Percentiles rank a stretch among this genome's conserved stretches.
phyloP scores from a whole-genome alignment of 805 yeast genomes.

The Clavispora fructus region DNA sequence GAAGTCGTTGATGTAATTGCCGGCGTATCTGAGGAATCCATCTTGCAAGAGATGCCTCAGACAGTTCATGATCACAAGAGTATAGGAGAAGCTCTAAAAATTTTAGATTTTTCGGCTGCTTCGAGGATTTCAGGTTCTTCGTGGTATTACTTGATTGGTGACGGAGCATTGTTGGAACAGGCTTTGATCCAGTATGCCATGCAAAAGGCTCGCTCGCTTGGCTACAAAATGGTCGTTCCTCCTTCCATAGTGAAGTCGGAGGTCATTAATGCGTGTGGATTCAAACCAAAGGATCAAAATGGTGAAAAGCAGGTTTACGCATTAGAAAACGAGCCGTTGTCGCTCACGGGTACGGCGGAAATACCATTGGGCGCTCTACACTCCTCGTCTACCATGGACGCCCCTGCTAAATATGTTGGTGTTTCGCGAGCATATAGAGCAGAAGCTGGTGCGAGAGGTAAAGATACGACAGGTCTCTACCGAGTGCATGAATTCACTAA shows the following conservation, averaged over 20 bases:
- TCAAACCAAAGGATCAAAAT: conserved; percentile 84
- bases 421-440: conserved; percentile 85
- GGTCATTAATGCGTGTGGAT: conserved; percentile 85
- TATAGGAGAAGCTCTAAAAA: conserved; percentile 62
- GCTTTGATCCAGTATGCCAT: conserved; percentile 82
- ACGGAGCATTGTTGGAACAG: conserved; percentile 84
- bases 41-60: conserved; percentile 10
- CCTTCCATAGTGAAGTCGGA: conserved; percentile 82
- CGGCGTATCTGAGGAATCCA: conserved; percentile 30
- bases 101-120: conserved; percentile 69
- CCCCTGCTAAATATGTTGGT: conserved; percentile 66
- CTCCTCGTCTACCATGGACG: conserved; percentile 43
- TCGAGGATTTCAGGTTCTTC: conserved; percentile 76
- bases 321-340: conserved; percentile 47
- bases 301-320: conserved; percentile 82
- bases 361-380: conserved; percentile 84
- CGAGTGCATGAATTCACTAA: conserved; percentile 96
- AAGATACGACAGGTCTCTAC: conserved; percentile 85
- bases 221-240: conserved; percentile 70
- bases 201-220: conserved; percentile 55
- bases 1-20: conserved; percentile 50
- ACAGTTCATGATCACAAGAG: conserved; percentile 53
- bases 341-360: conserved; percentile 92
- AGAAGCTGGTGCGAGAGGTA: conserved; percentile 96
- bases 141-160: conserved; percentile 80